phyloP scores from a whole-genome alignment of 768 basidiomycete genomes.

The Rhodotorula diobovata region DNA sequence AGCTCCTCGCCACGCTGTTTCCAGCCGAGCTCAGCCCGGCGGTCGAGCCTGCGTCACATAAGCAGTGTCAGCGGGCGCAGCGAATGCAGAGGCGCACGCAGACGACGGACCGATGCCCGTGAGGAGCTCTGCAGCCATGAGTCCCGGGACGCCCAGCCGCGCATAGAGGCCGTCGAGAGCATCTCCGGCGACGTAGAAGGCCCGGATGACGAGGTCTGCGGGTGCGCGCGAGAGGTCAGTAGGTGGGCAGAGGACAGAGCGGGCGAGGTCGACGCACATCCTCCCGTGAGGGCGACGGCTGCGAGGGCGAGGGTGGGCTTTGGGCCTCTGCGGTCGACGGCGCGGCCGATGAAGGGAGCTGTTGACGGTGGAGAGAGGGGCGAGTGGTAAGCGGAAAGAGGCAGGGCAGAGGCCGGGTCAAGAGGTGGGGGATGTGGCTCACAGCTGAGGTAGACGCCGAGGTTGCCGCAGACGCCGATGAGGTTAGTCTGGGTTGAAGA shows the following conservation, averaged over 20 bases:
- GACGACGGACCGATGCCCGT: constrained; percentile 19
- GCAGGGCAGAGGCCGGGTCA: no score
- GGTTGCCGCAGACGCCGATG: constrained; percentile 27
- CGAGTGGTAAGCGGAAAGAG: no score
- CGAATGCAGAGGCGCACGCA: background rate
- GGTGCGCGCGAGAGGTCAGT: background rate
- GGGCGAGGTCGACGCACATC: background rate
- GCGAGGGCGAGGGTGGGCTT: constrained; percentile 16
- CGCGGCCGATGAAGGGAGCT: constrained; percentile 27
- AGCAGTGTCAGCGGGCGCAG: background rate
- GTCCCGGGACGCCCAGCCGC: constrained; percentile 2
- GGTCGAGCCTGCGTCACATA: constrained; percentile 4
- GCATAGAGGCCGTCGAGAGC: background rate
- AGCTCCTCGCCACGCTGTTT: constrained; percentile 31
- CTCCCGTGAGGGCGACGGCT: constrained; percentile 9
- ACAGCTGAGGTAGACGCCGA: constrained; percentile 36
- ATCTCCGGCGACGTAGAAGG: constrained; percentile 5
- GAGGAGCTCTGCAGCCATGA: constrained; percentile 8
- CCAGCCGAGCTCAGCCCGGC: constrained; percentile 24
- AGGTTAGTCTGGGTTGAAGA: constrained; percentile 20
- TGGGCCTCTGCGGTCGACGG: constrained; percentile 27
- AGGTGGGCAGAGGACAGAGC: no score
- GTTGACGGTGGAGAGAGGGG: background rate
- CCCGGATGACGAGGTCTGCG: constrained; percentile 18
- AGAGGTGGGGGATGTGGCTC: background rate